Conservation (phyloP, 805 yeast genomes). For the Danielozyma ontarioensis region DNA sequence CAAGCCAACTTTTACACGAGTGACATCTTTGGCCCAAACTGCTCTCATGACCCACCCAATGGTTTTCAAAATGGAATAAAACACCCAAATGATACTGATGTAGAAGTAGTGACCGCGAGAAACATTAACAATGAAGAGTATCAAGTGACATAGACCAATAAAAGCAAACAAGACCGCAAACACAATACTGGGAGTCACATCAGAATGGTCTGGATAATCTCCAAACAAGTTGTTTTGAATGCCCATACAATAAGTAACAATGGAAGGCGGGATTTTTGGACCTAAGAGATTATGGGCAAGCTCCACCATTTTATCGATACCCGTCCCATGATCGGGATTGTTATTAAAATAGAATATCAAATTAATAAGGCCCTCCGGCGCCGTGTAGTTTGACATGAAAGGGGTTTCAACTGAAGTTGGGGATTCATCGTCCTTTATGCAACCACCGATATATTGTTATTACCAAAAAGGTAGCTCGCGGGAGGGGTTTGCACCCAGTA, state of each 20-base stretch:
- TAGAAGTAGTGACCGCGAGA: slow-evolving; percentile 17
- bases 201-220: slow-evolving; percentile 11
- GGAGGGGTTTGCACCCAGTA: too few relatives aligned
- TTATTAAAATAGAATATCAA: background rate
- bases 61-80: slow-evolving; percentile 9
- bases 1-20: slow-evolving; percentile 10
- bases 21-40: slow-evolving; percentile 11
- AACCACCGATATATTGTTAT: too few relatives aligned
- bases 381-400: too few relatives aligned
- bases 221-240: slow-evolving; percentile 15
- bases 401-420: too few relatives aligned
- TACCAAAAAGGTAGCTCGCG: too few relatives aligned
- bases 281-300: slow-evolving; percentile 8
- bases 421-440: too few relatives aligned
- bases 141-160: slow-evolving; percentile 9
- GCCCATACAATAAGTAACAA: slow-evolving; percentile 9
- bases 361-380: background rate
- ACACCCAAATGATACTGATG: slow-evolving; percentile 12
- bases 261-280: slow-evolving; percentile 5
- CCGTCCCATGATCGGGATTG: slow-evolving; percentile 8
- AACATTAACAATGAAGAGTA: slow-evolving; percentile 10
- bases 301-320: slow-evolving; percentile 5
- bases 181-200: slow-evolving; percentile 12
- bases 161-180: slow-evolving; percentile 12
- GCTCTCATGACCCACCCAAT: slow-evolving; percentile 12